phyloP scores from a whole-genome alignment of 2,329 filamentous ascomycete species.

The Monosporascus sp. region DNA sequence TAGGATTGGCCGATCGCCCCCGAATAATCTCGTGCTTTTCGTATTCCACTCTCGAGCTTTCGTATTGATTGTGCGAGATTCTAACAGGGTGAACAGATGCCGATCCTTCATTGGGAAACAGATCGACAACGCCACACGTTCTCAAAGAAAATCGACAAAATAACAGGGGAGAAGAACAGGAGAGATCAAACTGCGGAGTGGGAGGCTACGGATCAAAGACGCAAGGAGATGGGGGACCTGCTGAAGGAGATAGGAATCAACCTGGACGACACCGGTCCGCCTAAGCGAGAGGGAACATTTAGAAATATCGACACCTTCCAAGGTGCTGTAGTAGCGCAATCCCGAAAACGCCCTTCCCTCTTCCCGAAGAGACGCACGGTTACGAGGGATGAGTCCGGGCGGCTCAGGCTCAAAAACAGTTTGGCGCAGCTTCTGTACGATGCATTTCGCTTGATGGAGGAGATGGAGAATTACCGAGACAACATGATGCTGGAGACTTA shows the following conservation, averaged over 20 bases:
- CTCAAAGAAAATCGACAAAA: neutral
- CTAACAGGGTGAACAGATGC: constrained; percentile 2
- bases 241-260: too few relatives aligned
- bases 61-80: neutral
- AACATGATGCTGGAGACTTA: constrained; percentile 7
- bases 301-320: too few relatives aligned
- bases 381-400: too few relatives aligned
- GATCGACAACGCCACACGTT: constrained; percentile 4
- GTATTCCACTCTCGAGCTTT: constrained; percentile 7
- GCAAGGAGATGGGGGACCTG: too few relatives aligned
- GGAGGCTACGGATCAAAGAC: too few relatives aligned
- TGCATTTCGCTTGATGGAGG: constrained; percentile 6
- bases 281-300: too few relatives aligned
- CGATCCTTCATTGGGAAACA: constrained; percentile 11
- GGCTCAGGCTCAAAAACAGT: neutral
- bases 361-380: neutral
- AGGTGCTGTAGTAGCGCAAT: neutral
- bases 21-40: constrained; percentile 27
- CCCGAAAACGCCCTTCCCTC: neutral
- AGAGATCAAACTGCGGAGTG: too few relatives aligned
- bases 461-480: constrained; percentile 6
- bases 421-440: constrained; percentile 6
- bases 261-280: too few relatives aligned
- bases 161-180: neutral
- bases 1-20: constrained; percentile 3